Evolutionary conservation across 495 filamentous ascomycete genomes (phyloP).

Genomic region (Pseudotulostoma volvatum): DNA sequence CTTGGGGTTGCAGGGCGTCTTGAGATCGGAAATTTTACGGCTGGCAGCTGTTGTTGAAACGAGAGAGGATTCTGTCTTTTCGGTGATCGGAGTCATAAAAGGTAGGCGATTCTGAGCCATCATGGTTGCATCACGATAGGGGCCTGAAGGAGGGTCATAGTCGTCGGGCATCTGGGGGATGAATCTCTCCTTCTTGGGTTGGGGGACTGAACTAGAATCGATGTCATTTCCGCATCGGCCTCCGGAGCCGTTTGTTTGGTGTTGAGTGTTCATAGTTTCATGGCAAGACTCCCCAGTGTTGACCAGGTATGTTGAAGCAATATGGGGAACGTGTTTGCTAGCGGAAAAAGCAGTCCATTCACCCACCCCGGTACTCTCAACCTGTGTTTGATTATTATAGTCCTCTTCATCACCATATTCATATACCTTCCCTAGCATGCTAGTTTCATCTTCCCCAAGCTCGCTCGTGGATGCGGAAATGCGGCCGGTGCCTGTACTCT

Average conservation of each 20-base stretch:
- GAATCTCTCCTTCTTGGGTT: conserved; percentile 30
- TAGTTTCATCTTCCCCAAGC: conserved; percentile 44
- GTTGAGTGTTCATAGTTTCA: conserved; percentile 4
- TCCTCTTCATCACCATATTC: conserved; percentile 31
- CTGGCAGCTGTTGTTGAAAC: conserved; percentile 40
- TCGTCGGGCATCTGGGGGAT: conserved; percentile 67
- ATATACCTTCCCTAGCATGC: conserved; percentile 26
- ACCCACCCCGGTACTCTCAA: conserved; percentile 43
- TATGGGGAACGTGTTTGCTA: conserved; percentile 48
- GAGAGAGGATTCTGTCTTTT: conserved; percentile 78
- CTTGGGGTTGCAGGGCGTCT: conserved; percentile 52
- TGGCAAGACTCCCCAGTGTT: conserved; percentile 1
- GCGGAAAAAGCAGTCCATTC: conserved; percentile 79
- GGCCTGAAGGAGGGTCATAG: conserved; percentile 55
- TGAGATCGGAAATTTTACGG: conserved; percentile 43
- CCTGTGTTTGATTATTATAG: conserved; percentile 26
- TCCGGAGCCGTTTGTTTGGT: conserved; percentile 17
- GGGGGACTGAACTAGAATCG: conserved; percentile 11
- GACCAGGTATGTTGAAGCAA: conserved; percentile 18
- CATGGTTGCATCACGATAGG: conserved; percentile 59
- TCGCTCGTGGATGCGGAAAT: conserved; percentile 47
- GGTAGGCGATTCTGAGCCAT: conserved; percentile 75
- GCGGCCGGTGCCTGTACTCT: conserved; percentile 63
- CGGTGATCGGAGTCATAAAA: conserved; percentile 97
- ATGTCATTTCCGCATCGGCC: conserved; percentile 19